Conservation (phyloP, 2,329 filamentous ascomycete genomes). For the Fusarium longipes region DNA sequence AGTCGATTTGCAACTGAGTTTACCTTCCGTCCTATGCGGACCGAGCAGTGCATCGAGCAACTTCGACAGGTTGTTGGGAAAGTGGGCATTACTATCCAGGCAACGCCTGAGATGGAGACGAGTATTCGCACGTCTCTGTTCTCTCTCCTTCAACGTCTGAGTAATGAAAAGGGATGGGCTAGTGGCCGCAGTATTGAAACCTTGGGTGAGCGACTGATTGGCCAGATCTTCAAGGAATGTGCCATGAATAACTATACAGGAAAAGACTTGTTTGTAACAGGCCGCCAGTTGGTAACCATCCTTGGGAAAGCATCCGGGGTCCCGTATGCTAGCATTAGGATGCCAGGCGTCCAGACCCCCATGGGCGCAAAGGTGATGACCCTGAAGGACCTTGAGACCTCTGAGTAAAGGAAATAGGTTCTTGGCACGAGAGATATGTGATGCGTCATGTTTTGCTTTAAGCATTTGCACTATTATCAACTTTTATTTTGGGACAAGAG, state of each 20-base stretch:
- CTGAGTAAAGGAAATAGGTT: conserved; percentile 39
- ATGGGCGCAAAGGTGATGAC: conserved; percentile 51
- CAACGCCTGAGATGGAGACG: conserved; percentile 40
- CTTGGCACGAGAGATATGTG: neutral
- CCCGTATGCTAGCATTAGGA: conserved; percentile 41
- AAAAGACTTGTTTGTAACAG: conserved; percentile 43
- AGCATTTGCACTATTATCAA: neutral
- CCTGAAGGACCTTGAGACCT: conserved; percentile 48
- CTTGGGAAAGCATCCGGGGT: conserved; percentile 46
- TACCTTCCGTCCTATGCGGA: conserved; percentile 62
- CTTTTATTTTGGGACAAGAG: neutral
- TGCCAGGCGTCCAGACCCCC: conserved; percentile 42
- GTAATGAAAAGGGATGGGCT: conserved; percentile 64
- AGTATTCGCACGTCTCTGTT: conserved; percentile 46
- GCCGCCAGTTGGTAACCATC: conserved; percentile 47
- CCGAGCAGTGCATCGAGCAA: conserved; percentile 59
- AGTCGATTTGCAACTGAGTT: conserved; percentile 72
- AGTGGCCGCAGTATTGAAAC: conserved; percentile 71
- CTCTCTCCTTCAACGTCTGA: conserved; percentile 56
- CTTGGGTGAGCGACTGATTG: conserved; percentile 63
- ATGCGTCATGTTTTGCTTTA: neutral
- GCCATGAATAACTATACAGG: conserved; percentile 49
- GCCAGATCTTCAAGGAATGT: conserved; percentile 51
- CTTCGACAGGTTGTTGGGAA: conserved; percentile 53
- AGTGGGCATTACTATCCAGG: conserved; percentile 47